These are phyloP conservation scores for Saccharomycopsis schoenii DNA, from an alignment of 805 yeast genomes.

Conservation along the genomic window DNA sequence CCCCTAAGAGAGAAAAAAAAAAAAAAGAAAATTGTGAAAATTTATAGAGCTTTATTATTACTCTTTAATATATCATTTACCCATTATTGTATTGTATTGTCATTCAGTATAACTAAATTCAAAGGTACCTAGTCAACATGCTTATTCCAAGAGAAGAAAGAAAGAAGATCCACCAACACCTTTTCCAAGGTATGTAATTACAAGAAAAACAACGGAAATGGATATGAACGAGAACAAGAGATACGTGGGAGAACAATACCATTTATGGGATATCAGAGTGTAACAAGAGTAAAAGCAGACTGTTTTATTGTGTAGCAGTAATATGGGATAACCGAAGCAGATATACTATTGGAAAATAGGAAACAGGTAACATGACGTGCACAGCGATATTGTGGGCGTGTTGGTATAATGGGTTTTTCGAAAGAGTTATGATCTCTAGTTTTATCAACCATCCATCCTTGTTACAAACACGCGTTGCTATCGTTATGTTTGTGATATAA, in stretches of 20 bases:
- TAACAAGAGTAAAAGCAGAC: too few species aligned
- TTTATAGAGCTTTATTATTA: background rate
- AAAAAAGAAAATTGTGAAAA: background rate
- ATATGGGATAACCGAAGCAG: too few species aligned
- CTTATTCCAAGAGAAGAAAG: slow-evolving; percentile 99
- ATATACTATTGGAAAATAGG: too few species aligned
- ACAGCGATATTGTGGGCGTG: too few species aligned
- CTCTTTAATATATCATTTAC: background rate
- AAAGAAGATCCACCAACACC: slow-evolving; percentile 98
- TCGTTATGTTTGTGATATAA: too few species aligned
- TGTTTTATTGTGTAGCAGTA: too few species aligned
- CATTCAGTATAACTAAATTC: background rate
- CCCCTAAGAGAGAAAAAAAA: background rate
- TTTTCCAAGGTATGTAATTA: slow-evolving; percentile 83
- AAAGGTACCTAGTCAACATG: slow-evolving; percentile 40
- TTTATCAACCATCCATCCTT: too few species aligned
- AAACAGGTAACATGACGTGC: too few species aligned
- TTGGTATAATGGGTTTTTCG: too few species aligned
- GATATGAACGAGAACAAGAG: background rate
- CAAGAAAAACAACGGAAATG: background rate
- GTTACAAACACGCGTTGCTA: too few species aligned
- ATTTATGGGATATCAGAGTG: too few species aligned
- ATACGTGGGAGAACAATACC: background rate
- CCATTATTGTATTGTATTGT: background rate
- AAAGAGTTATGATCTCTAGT: too few species aligned